Evolutionary conservation across 202 grass and related monocot genomes (phyloP).

Genomic region (Carex arenaria): DNA sequence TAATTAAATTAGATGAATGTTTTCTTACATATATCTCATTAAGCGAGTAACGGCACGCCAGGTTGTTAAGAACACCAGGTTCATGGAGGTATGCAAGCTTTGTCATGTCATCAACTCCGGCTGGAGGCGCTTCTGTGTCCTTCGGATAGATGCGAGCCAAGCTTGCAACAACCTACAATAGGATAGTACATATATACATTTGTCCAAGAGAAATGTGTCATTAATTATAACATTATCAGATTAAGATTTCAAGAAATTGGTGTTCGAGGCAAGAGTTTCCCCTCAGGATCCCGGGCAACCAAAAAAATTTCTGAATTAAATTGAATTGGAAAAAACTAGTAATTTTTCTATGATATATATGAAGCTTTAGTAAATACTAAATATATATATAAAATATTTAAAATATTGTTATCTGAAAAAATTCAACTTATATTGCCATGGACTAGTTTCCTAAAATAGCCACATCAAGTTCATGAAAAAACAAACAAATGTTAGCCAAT

Average conservation of each 20-base stretch:
- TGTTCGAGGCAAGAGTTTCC: too few relatives aligned
- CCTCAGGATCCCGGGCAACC: background rate
- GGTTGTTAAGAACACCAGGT: constrained; percentile 77
- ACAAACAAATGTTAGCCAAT: background rate
- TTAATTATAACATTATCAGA: background rate
- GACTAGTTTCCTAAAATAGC: too few relatives aligned
- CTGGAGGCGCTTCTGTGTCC: constrained; percentile 67
- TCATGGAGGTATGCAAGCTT: constrained; percentile 98
- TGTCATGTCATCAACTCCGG: constrained; percentile 96
- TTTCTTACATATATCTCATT: constrained; percentile 94
- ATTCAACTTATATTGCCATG: background rate
- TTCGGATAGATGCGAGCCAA: constrained; percentile 73
- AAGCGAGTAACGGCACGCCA: constrained; percentile 48
- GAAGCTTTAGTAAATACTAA: background rate
- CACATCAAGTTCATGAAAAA: background rate
- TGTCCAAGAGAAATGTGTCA: background rate
- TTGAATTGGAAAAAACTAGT: background rate
- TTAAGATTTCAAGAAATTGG: too few relatives aligned
- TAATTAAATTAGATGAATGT: background rate
- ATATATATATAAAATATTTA: background rate
- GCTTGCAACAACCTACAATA: constrained; percentile 50
- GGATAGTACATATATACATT: background rate
- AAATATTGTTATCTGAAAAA: background rate
- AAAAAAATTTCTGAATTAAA: background rate
- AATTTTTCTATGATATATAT: background rate